Conservation (phyloP, 371 early-diverging fungal species). For the Actinomucor elegans region DNA sequence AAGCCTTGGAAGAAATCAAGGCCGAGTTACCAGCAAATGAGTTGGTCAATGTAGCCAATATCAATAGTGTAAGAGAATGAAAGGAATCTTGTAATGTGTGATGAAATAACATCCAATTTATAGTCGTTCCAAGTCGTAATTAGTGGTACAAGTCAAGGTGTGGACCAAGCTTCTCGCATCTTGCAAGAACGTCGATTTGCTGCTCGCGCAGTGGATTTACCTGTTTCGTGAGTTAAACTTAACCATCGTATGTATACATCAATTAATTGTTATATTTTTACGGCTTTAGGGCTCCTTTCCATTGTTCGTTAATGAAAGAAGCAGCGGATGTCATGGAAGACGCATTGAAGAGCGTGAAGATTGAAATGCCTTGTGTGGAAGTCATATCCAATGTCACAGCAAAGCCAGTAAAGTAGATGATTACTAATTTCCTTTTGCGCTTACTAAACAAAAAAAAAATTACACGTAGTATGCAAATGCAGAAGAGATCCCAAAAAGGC, state of each 20-base stretch:
- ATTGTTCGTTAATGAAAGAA: conserved; percentile 86
- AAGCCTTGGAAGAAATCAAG: conserved; percentile 64
- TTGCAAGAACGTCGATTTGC: conserved; percentile 81
- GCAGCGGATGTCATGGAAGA: conserved; percentile 78
- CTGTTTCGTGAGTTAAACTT: conserved; percentile 79
- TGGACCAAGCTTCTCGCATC: conserved; percentile 78
- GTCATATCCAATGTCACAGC: conserved; percentile 93
- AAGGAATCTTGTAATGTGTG: too few relatives aligned
- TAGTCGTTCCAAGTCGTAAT: conserved; percentile 84
- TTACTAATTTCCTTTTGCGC: background rate
- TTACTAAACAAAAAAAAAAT: too few relatives aligned
- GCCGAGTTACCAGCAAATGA: conserved; percentile 64
- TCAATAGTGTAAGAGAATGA: conserved; percentile 78
- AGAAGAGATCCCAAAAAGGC: conserved; percentile 66
- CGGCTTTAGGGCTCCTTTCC: conserved; percentile 82
- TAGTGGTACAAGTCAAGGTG: conserved; percentile 86
- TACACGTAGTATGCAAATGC: conserved; percentile 45
- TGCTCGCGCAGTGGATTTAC: conserved; percentile 83
- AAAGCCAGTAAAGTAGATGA: conserved; percentile 60
- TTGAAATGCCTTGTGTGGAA: conserved; percentile 68
- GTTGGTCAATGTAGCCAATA: conserved; percentile 81
- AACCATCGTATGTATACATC: too few relatives aligned
- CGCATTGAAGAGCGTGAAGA: conserved; percentile 64
- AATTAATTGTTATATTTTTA: too few relatives aligned
- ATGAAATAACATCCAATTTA: too few relatives aligned